Percentiles rank a stretch among this genome's conserved stretches.
Conservation (phyloP, 2,329 filamentous ascomycete species). For the Neofusicoccum umdonicola region DNA sequence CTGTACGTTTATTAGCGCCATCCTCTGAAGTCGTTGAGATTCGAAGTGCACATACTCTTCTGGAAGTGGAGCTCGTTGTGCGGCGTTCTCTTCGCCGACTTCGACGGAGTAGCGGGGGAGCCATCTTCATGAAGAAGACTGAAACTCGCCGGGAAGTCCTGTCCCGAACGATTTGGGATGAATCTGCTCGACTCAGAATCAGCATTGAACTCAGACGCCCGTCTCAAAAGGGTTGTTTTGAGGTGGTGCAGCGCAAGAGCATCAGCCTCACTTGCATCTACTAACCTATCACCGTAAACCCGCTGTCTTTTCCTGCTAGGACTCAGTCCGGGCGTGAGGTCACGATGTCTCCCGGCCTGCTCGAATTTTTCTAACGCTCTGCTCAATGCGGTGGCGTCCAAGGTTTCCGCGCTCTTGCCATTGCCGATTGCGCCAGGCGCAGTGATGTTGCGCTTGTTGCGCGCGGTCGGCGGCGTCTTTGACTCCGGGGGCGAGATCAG, state of each 20-base stretch:
- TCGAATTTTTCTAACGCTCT: conserved; percentile 63
- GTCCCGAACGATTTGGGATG: conserved; percentile 88
- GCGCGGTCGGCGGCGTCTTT: conserved; percentile 59
- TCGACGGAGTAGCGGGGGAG: conserved; percentile 86
- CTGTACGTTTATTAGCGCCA: conserved; percentile 42
- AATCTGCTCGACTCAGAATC: conserved; percentile 59
- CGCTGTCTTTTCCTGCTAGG: conserved; percentile 68
- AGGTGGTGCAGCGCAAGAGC: neutral
- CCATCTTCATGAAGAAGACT: conserved; percentile 88
- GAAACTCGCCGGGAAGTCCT: conserved; percentile 91
- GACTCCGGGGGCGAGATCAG: conserved; percentile 57
- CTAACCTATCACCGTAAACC: conserved; percentile 57
- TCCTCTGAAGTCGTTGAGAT: neutral
- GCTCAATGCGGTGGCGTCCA: conserved; percentile 59
- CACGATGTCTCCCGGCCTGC: conserved; percentile 56
- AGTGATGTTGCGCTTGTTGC: conserved; percentile 45
- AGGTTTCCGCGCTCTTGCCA: conserved; percentile 49
- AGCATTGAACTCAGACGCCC: conserved; percentile 3
- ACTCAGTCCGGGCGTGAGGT: conserved; percentile 63
- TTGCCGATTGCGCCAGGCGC: conserved; percentile 28
- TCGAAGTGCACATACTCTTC: conserved; percentile 54
- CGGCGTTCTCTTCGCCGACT: conserved; percentile 77
- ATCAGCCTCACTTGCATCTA: conserved; percentile 17
- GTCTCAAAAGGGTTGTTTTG: neutral
- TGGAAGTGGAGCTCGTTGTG: conserved; percentile 94